phyloP scores from a whole-genome alignment of 495 filamentous ascomycete genomes.

The Pseudevernia furfuracea region DNA sequence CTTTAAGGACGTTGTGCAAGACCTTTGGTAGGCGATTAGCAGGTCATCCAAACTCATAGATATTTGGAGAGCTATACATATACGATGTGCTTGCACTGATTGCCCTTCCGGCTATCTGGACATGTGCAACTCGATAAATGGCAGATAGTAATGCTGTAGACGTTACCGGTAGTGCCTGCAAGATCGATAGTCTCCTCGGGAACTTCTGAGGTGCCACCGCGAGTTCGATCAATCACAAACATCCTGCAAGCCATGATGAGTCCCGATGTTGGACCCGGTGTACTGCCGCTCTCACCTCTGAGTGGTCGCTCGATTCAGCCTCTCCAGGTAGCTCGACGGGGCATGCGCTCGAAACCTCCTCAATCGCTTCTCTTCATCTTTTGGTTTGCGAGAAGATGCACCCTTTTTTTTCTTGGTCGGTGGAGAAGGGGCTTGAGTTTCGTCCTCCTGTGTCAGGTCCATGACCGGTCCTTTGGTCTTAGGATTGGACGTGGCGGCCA shows the following conservation, averaged over 20 bases:
- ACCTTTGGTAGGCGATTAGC: slow-evolving; percentile 37
- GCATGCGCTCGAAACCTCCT: slow-evolving; percentile 35
- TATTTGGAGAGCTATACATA: slow-evolving; percentile 40
- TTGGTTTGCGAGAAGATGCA: slow-evolving; percentile 12
- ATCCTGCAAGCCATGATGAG: slow-evolving; percentile 36
- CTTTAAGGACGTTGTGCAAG: slow-evolving; percentile 57
- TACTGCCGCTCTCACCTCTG: slow-evolving; percentile 33
- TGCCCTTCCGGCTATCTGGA: slow-evolving; percentile 51
- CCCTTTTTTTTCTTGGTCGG: slow-evolving; percentile 26
- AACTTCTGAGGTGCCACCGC: slow-evolving; percentile 33
- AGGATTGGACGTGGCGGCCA: slow-evolving; percentile 7
- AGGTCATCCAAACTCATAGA: slow-evolving; percentile 10
- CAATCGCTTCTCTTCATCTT: slow-evolving; percentile 36
- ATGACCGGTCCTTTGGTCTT: slow-evolving; percentile 17
- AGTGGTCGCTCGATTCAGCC: slow-evolving; percentile 37
- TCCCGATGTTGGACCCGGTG: not conserved
- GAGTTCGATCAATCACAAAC: slow-evolving; percentile 47
- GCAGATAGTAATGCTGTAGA: slow-evolving; percentile 56
- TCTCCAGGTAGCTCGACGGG: slow-evolving; percentile 37
- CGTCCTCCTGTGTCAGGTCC: slow-evolving; percentile 25
- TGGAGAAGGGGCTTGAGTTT: slow-evolving; percentile 1
- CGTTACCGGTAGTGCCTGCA: slow-evolving; percentile 66
- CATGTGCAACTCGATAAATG: slow-evolving; percentile 58
- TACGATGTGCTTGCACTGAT: slow-evolving; percentile 71
- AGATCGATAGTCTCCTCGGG: slow-evolving; percentile 56